These are phyloP conservation scores for Hypomontagnella submonticulosa DNA, from an alignment of 495 filamentous ascomycete species.

Conservation along the genomic window DNA sequence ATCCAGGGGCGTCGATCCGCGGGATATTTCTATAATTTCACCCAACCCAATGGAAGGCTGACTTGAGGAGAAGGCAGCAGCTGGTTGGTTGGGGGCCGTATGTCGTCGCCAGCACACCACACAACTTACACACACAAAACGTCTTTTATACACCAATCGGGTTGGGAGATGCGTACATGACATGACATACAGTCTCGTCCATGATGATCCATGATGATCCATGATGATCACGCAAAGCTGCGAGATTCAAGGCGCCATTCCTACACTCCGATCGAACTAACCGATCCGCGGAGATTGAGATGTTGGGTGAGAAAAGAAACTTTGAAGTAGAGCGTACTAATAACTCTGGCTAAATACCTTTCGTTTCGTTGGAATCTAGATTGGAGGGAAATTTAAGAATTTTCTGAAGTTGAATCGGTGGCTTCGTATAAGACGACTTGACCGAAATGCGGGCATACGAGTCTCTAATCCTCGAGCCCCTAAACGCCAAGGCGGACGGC, in stretches of 20 bases:
- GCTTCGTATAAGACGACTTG: background rate
- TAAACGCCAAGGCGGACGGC: constrained; percentile 24
- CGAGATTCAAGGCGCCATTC: constrained; percentile 39
- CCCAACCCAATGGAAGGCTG: constrained; percentile 35
- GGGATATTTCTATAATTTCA: constrained; percentile 34
- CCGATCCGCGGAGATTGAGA: constrained; percentile 4
- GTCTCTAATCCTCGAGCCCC: constrained; percentile 2
- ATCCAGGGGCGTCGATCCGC: constrained; percentile 31
- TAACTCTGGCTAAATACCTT: constrained; percentile 35
- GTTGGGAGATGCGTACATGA: too few relatives aligned
- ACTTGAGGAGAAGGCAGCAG: constrained; percentile 8
- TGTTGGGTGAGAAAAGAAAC: background rate
- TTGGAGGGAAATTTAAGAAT: background rate
- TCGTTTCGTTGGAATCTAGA: background rate
- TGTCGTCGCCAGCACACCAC: background rate
- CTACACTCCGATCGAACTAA: constrained; percentile 25
- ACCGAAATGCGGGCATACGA: background rate
- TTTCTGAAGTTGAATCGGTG: too few relatives aligned
- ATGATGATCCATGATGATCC: constrained; percentile 1
- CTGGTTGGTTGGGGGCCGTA: constrained; percentile 22
- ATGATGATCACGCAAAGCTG: constrained; percentile 38
- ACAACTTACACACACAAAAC: constrained; percentile 8
- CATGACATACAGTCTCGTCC: background rate
- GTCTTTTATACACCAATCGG: too few relatives aligned
- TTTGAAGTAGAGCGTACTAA: constrained; percentile 7